Evolutionary conservation across 2,329 filamentous ascomycete species (phyloP), one percentile per base, ranked within the genome.

Genomic region (Diaporthe destruens): DNA sequence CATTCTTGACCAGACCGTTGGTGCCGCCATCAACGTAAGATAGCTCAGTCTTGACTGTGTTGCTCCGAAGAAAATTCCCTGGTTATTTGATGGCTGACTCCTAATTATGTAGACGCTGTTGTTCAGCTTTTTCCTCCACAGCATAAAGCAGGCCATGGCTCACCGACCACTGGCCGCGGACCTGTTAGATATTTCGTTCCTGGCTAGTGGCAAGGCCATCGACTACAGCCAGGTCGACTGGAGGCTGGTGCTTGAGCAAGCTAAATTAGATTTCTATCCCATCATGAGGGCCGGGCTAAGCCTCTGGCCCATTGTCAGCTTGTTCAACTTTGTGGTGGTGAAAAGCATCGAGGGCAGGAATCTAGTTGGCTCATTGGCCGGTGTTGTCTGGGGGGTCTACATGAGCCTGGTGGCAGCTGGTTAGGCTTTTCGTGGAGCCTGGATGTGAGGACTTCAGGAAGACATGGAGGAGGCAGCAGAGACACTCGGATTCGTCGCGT

Each of bases 341-440:
- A 85, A 91, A 72, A 92, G 89, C 47, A 87, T 93, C 3, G 87
- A 93, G 78, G 86, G 87, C 70, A 84, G 92, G 68, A 90, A 91
- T 56, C 82, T 94, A 29, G 88, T 93, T 76, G 92, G 89, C 1
- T 89, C 89, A 78, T 81, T 92, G 56, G 92, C 91, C 32, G 92
- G 92, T 9, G 84, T 94, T 36, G 87, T 85, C 12, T 95, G 93
- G 93, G 90, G 91, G 0, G 84, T 94, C 59, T 94, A 93, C 80
- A 81, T 94, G 79, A 93, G 90, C 78, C 81, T 94, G 77, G 81
- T 88, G 75, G 85, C 85, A 49, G 84, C 82, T 39, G 32, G 66
- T n/a, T 72, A 66, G 49, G 42, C 16, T 39, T n/a, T 11, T 9
- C 23, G n/a, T 36, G 44, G 25, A 18, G 6, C 20, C 11, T 29